Evolutionary conservation across 1,284 basidiomycete genomes (phyloP), one percentile per base, ranked within the genome.

Genomic region (Amylostereum areolatum): DNA sequence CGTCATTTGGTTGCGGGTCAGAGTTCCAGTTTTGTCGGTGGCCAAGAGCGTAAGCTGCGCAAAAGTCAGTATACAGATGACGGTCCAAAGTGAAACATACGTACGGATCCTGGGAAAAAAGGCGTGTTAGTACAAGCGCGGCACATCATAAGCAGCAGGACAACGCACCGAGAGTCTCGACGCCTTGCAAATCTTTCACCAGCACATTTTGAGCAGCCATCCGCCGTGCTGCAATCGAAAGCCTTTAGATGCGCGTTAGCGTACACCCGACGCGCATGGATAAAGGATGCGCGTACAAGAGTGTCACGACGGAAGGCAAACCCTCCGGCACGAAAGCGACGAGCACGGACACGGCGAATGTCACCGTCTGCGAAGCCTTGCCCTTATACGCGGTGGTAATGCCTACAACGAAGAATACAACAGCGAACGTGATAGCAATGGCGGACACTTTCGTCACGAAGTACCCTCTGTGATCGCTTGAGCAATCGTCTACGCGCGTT

Each of bases 11-110:
- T 87, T 87, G 43, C 80, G 67, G 9, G 85, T 89, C 44, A 89
- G 66, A 7, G 85, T 89, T 7, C 85, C 85, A 1, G 85, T 89
- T 66, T 88, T 88, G 62, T 88, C 85, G 4, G 84, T 85, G 18
- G 83, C 83, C 24, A 87, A 66, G 25, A 86, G 71, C 1, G 82
- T 85, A 45, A 84, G 63, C 76, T 79, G 47, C 3, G 39, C 28
- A 28, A 49, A 33, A 18, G 28, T 52, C n/a, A 50, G 47, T 40
- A 2, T 39, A 11, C 31, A 44, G 40, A 33, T n/a, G n/a, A 45
- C 25, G 29, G 12, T 24, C 32, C 29, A 33, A 11, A 27, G 33
- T 25, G 18, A 43, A 42, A 7, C 7, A 10, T 48, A 55, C 57
- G 7, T 10, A 58, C 56, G 25, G 57, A 59, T 37, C 52, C 52